Evolutionary conservation across 2,329 filamentous ascomycete genomes (phyloP).

Genomic region (Berkeleyomyces basicola): DNA sequence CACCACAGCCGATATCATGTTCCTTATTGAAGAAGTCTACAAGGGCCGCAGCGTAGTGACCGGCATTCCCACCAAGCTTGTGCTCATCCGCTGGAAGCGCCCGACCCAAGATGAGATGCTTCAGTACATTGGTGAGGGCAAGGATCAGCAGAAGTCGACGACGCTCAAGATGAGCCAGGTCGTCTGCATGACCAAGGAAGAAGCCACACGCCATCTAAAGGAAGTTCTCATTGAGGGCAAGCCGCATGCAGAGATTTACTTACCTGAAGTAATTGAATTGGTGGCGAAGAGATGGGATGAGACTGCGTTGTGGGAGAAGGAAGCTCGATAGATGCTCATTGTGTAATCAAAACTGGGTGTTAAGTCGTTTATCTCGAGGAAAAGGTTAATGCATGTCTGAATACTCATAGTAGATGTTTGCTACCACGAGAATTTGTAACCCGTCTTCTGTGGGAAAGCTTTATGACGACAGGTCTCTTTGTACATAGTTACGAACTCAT

Average conservation of each 20-base stretch:
- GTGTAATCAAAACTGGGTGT: not conserved
- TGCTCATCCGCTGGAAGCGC: slow-evolving; percentile 64
- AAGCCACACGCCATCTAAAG: slow-evolving; percentile 64
- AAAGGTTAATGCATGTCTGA: not conserved
- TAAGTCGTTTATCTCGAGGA: no score
- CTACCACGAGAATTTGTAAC: no score
- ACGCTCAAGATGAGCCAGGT: slow-evolving; percentile 51
- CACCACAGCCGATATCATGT: slow-evolving; percentile 66
- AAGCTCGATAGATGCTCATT: not conserved
- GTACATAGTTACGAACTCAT: no score
- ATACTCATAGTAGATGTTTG: no score
- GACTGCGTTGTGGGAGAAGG: slow-evolving; percentile 39
- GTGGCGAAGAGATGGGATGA: slow-evolving; percentile 54
- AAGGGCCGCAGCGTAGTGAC: slow-evolving; percentile 68
- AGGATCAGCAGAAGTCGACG: slow-evolving; percentile 64
- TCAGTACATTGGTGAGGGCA: slow-evolving; percentile 42
- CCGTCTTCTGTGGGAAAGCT: no score
- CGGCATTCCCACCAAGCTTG: slow-evolving; percentile 61
- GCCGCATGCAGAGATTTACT: slow-evolving; percentile 56
- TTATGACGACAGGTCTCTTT: no score
- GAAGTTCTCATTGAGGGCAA: slow-evolving; percentile 57
- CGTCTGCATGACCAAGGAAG: slow-evolving; percentile 87
- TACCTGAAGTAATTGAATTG: slow-evolving; percentile 43
- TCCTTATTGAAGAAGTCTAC: slow-evolving; percentile 79
- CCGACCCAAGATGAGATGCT: slow-evolving; percentile 40